Percentiles rank a stretch among this genome's conserved stretches.
Evolutionary conservation across 805 yeast genomes (phyloP).

Genomic region (Zygosaccharomyces kombuchaensis): DNA sequence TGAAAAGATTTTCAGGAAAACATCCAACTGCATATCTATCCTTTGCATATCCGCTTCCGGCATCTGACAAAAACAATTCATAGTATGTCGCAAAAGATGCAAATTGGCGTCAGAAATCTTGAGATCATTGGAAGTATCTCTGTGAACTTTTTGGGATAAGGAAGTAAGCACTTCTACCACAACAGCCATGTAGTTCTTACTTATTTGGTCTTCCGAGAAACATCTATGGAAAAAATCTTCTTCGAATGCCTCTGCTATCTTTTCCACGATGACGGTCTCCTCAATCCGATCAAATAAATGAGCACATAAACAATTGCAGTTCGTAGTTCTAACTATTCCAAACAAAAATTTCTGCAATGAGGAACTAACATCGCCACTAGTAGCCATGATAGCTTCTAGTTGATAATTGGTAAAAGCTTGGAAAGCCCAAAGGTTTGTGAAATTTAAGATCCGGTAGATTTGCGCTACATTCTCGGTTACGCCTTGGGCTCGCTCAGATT

Average conservation of each 20-base stretch:
- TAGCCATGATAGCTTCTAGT: constrained; percentile 8
- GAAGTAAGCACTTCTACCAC: constrained; percentile 23
- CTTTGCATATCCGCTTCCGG: constrained; percentile 10
- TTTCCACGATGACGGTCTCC: constrained; percentile 10
- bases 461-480: constrained; percentile 11
- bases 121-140: constrained; percentile 7
- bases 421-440: constrained; percentile 32
- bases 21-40: constrained; percentile 18
- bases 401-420: constrained; percentile 26
- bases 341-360: constrained; percentile 18
- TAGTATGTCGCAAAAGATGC: constrained; percentile 13
- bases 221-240: constrained; percentile 24
- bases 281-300: constrained; percentile 25
- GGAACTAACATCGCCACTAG: not conserved
- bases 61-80: constrained; percentile 14
- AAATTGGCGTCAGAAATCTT: constrained; percentile 16
- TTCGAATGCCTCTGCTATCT: constrained; percentile 23
- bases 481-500: constrained; percentile 9
- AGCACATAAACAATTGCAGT: constrained; percentile 27
- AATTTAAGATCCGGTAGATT: constrained; percentile 23
- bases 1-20: constrained; percentile 26
- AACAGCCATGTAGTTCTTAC: constrained; percentile 16
- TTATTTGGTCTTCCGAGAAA: constrained; percentile 7
- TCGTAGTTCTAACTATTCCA: constrained; percentile 19
- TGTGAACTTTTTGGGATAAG: constrained; percentile 22